Conservation (phyloP, 768 basidiomycete species). For the Leccinum rimulosum region DNA sequence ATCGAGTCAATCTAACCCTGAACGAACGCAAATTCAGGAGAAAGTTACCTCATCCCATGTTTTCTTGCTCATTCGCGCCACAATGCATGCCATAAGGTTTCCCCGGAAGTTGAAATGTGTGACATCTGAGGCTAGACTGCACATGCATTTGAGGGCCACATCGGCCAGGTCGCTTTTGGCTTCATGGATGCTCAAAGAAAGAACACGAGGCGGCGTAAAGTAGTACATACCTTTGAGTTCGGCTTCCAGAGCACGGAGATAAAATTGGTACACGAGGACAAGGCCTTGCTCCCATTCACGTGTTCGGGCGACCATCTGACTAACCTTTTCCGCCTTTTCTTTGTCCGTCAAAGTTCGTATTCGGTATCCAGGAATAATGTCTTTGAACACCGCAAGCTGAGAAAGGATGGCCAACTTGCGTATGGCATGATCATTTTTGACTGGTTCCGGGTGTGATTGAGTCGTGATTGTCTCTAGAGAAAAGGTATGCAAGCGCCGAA, state of each 20-base stretch:
- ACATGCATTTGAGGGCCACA: slow-evolving; percentile 80
- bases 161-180: slow-evolving; percentile 65
- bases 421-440: slow-evolving; percentile 77
- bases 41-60: slow-evolving; percentile 83
- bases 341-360: slow-evolving; percentile 88
- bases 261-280: slow-evolving; percentile 82
- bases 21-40: slow-evolving; percentile 5
- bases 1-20: slow-evolving; percentile 9
- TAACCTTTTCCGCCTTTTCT: slow-evolving; percentile 90
- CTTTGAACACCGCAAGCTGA: slow-evolving; percentile 91
- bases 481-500: slow-evolving; percentile 87
- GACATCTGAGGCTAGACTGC: slow-evolving; percentile 74
- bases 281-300: slow-evolving; percentile 97
- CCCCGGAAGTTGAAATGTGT: slow-evolving; percentile 97
- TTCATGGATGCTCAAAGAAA: slow-evolving; percentile 32
- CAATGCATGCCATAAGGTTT: slow-evolving; percentile 87
- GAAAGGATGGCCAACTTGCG: slow-evolving; percentile 88
- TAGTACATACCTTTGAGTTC: slow-evolving; percentile 70
- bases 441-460: slow-evolving; percentile 62
- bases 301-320: slow-evolving; percentile 85
- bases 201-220: slow-evolving; percentile 19
- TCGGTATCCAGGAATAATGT: slow-evolving; percentile 93
- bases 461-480: slow-evolving; percentile 74
- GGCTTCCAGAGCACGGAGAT: slow-evolving; percentile 78
- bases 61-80: slow-evolving; percentile 77